Evolutionary conservation across 208 protist genomes (phyloP).

Genomic region (Acanthamoeba sp.): DNA sequence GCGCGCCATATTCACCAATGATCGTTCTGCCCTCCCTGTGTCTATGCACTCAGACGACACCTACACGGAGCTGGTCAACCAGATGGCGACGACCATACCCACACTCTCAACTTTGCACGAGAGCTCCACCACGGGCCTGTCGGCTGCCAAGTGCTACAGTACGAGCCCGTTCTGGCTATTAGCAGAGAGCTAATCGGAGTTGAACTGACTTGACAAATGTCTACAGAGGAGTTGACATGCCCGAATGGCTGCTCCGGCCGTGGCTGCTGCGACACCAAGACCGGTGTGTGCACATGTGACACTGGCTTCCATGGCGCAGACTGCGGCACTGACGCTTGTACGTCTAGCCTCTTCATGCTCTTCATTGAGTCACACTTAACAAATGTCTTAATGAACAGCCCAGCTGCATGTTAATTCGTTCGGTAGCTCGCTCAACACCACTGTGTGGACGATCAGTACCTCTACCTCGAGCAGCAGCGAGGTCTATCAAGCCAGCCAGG

Average conservation of each 20-base stretch:
- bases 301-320: background rate
- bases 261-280: slow-evolving; percentile 46
- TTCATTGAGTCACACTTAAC: background rate
- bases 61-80: background rate
- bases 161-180: background rate
- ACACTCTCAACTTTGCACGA: background rate
- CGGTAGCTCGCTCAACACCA: slow-evolving; percentile 28
- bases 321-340: slow-evolving; percentile 25
- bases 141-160: slow-evolving; percentile 28
- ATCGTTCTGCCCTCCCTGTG: background rate
- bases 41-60: background rate
- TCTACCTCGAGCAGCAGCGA: background rate
- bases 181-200: background rate
- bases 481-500: background rate
- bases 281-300: slow-evolving; percentile 14
- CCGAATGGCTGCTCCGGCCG: slow-evolving; percentile 22
- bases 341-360: background rate
- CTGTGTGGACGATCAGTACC: background rate
- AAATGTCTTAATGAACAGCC: background rate
- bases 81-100: background rate
- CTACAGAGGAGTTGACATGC: background rate
- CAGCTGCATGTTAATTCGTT: background rate
- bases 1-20: background rate
- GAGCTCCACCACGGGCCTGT: background rate
- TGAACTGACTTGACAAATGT: background rate